phyloP scores from a whole-genome alignment of 176 grass and related monocot species.

The Eleusine coracana region DNA sequence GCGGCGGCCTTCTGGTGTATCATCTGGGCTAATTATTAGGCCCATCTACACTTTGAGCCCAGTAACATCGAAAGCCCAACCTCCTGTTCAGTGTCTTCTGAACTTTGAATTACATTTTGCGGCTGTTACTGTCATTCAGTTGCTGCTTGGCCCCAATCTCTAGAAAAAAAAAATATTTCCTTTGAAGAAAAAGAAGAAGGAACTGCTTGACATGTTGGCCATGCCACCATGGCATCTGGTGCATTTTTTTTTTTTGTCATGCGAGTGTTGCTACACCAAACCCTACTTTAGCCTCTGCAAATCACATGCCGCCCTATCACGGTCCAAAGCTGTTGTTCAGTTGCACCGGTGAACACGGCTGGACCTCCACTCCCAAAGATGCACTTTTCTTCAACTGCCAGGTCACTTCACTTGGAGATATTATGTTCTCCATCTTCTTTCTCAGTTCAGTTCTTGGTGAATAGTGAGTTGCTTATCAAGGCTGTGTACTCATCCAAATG shows the following conservation, averaged over 20 bases:
- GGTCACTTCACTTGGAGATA: no score
- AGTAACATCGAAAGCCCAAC: not conserved
- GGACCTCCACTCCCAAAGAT: not conserved
- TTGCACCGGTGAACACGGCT: conserved; percentile 24
- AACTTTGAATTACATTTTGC: no score
- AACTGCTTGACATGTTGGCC: not conserved
- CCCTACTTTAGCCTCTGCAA: conserved; percentile 22
- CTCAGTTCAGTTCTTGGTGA: no score
- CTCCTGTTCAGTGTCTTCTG: not conserved
- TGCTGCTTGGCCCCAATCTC: not conserved
- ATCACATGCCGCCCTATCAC: conserved; percentile 12
- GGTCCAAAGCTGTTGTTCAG: not conserved
- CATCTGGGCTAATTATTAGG: not conserved
- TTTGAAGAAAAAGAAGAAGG: not conserved
- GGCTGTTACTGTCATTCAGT: not conserved
- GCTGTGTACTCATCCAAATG: no score
- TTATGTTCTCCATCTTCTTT: no score
- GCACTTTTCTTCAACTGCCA: no score
- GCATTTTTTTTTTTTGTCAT: no score
- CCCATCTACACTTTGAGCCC: not conserved
- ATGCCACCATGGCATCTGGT: no score
- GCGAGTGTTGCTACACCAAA: no score
- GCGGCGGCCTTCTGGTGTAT: not conserved
- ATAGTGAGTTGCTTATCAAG: no score
- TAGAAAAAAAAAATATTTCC: not conserved